Percentiles rank a stretch among this genome's conserved stretches.
These are phyloP conservation scores for Malus hybrid DNA, from an alignment of 331 rosid genomes.

Conservation along the genomic window DNA sequence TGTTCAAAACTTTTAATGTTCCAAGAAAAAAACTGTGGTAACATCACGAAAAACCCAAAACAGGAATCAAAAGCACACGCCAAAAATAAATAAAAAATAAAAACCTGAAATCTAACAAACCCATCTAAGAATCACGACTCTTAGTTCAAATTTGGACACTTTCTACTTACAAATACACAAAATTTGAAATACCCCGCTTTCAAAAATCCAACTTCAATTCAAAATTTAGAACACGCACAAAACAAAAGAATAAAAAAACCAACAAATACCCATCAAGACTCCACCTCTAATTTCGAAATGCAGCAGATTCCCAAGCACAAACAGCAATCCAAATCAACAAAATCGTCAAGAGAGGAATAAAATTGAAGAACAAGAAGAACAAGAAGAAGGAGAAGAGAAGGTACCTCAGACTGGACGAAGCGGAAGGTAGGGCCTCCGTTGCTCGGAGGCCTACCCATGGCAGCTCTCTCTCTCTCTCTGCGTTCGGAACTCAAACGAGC, in stretches of 20 bases:
- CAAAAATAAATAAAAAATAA: neutral
- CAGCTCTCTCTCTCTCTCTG: neutral
- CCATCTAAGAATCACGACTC: neutral
- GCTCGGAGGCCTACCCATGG: constrained; percentile 93
- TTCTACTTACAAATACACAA: neutral
- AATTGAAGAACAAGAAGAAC: neutral
- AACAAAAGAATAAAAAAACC: neutral
- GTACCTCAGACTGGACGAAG: constrained; percentile 48
- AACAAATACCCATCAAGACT: neutral
- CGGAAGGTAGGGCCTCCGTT: constrained; percentile 97
- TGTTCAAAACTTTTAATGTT: neutral
- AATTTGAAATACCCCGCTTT: neutral
- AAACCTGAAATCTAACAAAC: neutral
- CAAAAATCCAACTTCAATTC: neutral
- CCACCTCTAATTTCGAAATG: neutral
- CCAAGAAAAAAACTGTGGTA: neutral
- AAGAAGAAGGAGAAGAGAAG: neutral
- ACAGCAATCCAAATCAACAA: neutral
- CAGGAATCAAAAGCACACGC: neutral
- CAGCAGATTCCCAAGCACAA: neutral
- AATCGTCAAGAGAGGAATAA: neutral
- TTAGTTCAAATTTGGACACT: neutral
- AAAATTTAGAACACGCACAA: neutral
- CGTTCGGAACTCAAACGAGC: neutral
- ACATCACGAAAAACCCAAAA: neutral